Conservation (phyloP, 148 eudicot species). For the Nyssa sinensis region DNA sequence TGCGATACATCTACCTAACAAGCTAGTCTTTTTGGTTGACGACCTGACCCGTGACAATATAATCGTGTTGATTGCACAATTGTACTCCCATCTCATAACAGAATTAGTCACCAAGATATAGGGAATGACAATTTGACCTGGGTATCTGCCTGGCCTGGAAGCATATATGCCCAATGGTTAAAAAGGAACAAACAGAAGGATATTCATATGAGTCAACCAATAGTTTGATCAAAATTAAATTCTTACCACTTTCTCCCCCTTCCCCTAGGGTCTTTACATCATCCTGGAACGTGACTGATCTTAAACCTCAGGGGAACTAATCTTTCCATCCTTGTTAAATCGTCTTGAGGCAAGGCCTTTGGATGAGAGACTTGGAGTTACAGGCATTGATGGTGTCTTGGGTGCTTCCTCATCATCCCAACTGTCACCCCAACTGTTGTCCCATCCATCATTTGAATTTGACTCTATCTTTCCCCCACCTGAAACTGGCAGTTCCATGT, state of each 20-base stretch:
- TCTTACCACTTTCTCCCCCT: neutral
- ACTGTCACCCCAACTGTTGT: conserved; percentile 60
- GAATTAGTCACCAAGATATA: no score
- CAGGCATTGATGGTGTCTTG: conserved; percentile 56
- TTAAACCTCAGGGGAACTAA: conserved; percentile 31
- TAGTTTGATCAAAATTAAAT: neutral
- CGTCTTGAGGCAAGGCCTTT: conserved; percentile 70
- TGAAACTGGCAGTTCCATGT: conserved; percentile 66
- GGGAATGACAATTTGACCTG: no score
- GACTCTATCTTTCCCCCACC: conserved; percentile 30
- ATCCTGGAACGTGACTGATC: neutral
- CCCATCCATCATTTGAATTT: conserved; percentile 49
- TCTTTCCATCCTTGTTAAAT: conserved; percentile 73
- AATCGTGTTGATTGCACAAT: no score
- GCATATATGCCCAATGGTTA: neutral
- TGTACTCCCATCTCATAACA: no score
- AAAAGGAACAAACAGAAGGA: neutral
- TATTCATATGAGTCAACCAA: neutral
- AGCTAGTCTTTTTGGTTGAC: no score
- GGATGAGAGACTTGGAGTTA: conserved; percentile 64
- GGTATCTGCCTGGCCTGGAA: no score
- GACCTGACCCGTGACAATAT: no score
- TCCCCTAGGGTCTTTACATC: neutral
- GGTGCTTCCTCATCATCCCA: conserved; percentile 85
- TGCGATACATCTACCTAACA: no score